Percentiles rank a stretch among this genome's conserved stretches.
Conservation (phyloP, 2,329 filamentous ascomycete genomes). For the Thielaviopsis euricoi region DNA sequence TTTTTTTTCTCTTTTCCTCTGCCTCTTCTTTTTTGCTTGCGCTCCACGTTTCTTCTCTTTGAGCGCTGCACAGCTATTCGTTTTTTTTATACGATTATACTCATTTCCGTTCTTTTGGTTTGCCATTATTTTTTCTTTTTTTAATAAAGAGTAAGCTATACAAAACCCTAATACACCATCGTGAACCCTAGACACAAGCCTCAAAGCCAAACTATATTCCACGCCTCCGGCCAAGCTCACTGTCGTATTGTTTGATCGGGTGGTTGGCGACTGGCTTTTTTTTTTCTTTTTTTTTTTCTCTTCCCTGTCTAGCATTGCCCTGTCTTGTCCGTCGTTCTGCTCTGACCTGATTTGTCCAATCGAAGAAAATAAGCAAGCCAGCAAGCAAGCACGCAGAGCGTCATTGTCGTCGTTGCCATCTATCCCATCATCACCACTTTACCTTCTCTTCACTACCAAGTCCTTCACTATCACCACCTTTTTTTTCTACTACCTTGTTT, state of each 20-base stretch:
- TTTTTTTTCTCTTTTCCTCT: neutral
- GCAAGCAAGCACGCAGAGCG: neutral
- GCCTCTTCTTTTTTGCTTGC: neutral
- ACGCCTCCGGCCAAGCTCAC: neutral
- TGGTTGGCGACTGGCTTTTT: neutral
- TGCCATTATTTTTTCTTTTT: too few species aligned
- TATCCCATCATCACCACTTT: neutral
- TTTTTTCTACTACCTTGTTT: neutral
- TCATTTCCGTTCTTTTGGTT: neutral
- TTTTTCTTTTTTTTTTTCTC: neutral
- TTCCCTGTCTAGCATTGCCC: neutral
- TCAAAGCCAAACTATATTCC: neutral
- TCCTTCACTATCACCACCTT: neutral
- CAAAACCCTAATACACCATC: too few species aligned
- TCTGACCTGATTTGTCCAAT: neutral
- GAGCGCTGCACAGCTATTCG: neutral
- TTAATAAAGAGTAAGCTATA: too few species aligned
- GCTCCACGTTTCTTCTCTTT: neutral
- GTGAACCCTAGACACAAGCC: too few species aligned
- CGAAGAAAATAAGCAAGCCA: neutral
- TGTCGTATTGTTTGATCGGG: neutral
- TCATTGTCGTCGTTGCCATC: neutral
- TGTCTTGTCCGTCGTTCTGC: neutral
- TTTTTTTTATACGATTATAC: too few species aligned
- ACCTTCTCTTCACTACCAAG: neutral